phyloP scores from a whole-genome alignment of 176 grass and related monocot species.

The Sorghum bicolor region DNA sequence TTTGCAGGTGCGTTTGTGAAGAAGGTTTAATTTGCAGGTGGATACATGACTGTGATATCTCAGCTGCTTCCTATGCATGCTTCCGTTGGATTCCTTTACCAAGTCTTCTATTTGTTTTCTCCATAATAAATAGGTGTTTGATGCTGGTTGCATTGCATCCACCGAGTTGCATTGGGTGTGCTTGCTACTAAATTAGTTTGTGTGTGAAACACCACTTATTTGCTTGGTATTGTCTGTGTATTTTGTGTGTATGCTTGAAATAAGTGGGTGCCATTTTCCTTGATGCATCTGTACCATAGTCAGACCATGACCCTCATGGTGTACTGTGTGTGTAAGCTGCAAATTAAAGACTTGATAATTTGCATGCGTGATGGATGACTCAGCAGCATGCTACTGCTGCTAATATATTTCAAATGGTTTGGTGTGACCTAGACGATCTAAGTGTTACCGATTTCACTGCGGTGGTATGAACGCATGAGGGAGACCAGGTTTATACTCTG shows the following conservation, averaged over 20 bases:
- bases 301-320: background rate
- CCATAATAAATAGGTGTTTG: background rate
- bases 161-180: background rate
- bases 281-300: background rate
- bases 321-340: background rate
- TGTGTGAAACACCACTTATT: background rate
- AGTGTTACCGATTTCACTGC: too few relatives aligned
- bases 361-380: background rate
- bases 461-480: too few relatives aligned
- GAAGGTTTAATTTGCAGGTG: too few relatives aligned
- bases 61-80: too few relatives aligned
- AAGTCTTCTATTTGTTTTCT: background rate
- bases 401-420: too few relatives aligned
- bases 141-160: background rate
- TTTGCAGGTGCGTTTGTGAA: too few relatives aligned
- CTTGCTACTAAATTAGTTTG: background rate
- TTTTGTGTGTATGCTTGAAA: background rate
- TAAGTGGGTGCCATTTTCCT: background rate
- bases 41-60: too few relatives aligned
- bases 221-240: background rate
- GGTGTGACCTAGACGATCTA: too few relatives aligned
- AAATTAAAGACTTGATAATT: background rate
- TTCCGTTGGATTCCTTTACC: too few relatives aligned
- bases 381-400: background rate
- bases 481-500: too few relatives aligned